phyloP scores from a whole-genome alignment of 176 grass and related monocot genomes.

The Dendrocalamus sinicus region DNA sequence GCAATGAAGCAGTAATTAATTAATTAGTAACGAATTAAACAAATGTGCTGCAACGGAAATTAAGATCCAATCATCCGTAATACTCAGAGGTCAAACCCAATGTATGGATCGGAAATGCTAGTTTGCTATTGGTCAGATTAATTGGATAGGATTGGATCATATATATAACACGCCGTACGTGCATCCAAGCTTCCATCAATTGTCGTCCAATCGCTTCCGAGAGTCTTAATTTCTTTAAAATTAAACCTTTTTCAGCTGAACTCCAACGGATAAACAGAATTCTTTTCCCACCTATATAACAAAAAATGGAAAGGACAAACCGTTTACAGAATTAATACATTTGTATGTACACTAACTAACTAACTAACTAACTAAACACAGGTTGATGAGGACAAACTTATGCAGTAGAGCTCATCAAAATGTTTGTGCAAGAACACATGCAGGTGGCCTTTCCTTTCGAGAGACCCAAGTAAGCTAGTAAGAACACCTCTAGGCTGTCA shows the following conservation, averaged over 20 bases:
- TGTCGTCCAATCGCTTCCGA: slow-evolving; percentile 9
- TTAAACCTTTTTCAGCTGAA: background rate
- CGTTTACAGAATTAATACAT: background rate
- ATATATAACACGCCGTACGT: slow-evolving; percentile 7
- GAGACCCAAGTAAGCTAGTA: background rate
- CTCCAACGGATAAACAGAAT: background rate
- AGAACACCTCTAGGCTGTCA: background rate
- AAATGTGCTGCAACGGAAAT: background rate
- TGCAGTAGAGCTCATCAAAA: background rate
- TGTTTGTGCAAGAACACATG: background rate
- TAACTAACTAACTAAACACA: background rate
- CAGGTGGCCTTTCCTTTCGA: background rate
- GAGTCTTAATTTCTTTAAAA: slow-evolving; percentile 35
- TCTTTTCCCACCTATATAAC: background rate
- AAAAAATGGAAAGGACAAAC: background rate
- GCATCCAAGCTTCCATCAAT: slow-evolving; percentile 17
- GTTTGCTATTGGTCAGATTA: background rate
- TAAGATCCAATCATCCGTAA: background rate
- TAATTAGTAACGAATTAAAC: background rate
- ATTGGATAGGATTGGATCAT: slow-evolving; percentile 4
- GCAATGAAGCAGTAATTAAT: background rate
- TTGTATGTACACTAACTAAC: no score
- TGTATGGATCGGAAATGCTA: background rate
- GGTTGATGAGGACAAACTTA: background rate
- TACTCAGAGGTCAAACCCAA: no score